Base-by-base conservation (phyloP, 345 rosid species). In the Ricinus communis region DNA sequence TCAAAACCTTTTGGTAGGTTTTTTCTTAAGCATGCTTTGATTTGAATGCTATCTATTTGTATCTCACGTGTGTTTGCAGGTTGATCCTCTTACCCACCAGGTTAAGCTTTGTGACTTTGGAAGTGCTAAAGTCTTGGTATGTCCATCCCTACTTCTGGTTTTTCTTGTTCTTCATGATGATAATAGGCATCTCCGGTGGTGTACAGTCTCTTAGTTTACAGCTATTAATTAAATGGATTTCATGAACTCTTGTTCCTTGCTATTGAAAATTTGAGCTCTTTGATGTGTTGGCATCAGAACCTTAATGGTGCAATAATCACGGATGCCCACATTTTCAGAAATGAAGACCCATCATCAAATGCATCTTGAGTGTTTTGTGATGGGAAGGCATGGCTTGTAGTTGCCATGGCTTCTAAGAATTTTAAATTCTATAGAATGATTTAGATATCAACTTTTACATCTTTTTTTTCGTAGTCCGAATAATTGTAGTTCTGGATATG, bases 71-170 rank as follows among this genome's bases (percentile, higher is more conserved):
- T 33, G n/a, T 55, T 31, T 65, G 79, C 69, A 85, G 88, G 88
- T 85, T 57, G 80, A 85, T 74, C 84, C 88, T 28, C 82, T 80
- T 5, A 80, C 84, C 19, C 88, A 85, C 71, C 88, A 85, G 71
- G 88, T 82, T 62, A 85, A 84, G 81, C 81, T 84, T 52, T 84
- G 87, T 55, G 87, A 84, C 69, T 82, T 84, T 68, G 87, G 87
- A 65, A 85, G 88, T 49, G 88, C 88, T n/a, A 85, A 85, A 78
- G 85, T 78, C 54, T 72, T 85, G 88, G 88, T 85, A 77, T 62
- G 81, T 53, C 46, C n/a, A 31, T 53, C 50, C 61, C 45, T 10
- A 28, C 7, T 15, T 25, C 9, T 18, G 11, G 4, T 46, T 28
- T n/a, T 25, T 14, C 24, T n/a, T 64, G 9, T 19, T 57, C 25